These are phyloP conservation scores for Gynandropsis gynandra DNA, from an alignment of 345 rosid genomes.

Conservation along the genomic window DNA sequence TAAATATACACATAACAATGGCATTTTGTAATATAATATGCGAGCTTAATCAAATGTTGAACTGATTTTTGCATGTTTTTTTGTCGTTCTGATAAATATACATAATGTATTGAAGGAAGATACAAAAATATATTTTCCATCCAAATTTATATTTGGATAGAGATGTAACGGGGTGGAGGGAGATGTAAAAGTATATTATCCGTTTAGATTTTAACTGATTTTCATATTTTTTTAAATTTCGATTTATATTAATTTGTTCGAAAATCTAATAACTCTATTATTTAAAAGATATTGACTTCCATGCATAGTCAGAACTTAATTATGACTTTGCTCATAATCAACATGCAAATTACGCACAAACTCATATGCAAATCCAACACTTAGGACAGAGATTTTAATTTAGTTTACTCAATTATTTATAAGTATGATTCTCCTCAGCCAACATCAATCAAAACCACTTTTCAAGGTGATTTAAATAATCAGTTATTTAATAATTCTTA, in stretches of 20 bases:
- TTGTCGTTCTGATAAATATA: no score
- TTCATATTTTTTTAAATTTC: no score
- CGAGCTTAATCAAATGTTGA: no score
- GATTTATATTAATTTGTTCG: not conserved
- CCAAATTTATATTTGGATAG: no score
- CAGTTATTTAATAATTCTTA: constrained; percentile 16
- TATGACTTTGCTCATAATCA: constrained; percentile 13
- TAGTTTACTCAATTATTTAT: not conserved
- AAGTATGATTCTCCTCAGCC: constrained; percentile 15
- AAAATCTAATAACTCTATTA: not conserved
- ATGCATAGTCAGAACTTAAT: constrained; percentile 18
- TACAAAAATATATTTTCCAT: no score
- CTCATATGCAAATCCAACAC: constrained; percentile 25
- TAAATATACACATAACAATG: not conserved
- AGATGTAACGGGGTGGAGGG: no score
- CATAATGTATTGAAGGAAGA: no score
- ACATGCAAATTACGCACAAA: constrained; percentile 23
- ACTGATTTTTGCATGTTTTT: no score
- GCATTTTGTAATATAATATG: no score
- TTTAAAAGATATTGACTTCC: constrained; percentile 18
- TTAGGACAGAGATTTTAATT: not conserved
- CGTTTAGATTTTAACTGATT: no score
- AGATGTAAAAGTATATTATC: no score
- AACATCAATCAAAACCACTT: constrained; percentile 23
- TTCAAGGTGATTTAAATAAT: constrained; percentile 18